Conservation (phyloP, 441 rosid genomes). For the Jatropha podagrica region DNA sequence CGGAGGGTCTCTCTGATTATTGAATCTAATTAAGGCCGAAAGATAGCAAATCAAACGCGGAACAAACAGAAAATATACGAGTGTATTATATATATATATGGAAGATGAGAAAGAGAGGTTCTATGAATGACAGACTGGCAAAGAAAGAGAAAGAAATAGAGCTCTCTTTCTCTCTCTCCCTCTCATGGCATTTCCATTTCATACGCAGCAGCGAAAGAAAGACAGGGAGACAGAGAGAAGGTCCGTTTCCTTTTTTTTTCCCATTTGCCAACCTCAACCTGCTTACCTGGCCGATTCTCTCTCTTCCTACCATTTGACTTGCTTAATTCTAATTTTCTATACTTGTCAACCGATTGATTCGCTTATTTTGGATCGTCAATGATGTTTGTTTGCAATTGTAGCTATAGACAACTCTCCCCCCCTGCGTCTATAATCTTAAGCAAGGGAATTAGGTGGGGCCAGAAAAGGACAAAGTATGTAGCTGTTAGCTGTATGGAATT, state of each 20-base stretch:
- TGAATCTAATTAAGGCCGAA: background rate
- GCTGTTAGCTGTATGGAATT: background rate
- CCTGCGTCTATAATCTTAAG: too few species aligned
- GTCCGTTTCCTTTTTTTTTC: background rate
- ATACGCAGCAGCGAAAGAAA: background rate
- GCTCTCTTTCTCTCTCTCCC: background rate
- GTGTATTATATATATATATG: background rate
- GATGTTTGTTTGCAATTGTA: too few species aligned
- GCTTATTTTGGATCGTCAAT: background rate
- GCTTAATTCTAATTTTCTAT: background rate
- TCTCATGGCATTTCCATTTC: background rate
- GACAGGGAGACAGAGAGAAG: background rate
- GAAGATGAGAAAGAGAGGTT: background rate
- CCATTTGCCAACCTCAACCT: background rate
- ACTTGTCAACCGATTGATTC: background rate
- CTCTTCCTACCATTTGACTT: background rate
- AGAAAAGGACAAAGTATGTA: background rate
- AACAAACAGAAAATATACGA: background rate
- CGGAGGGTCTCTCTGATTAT: background rate
- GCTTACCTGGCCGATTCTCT: slow-evolving; percentile 8
- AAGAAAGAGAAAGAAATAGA: background rate
- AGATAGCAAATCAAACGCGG: background rate
- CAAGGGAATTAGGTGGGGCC: background rate
- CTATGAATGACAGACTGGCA: slow-evolving; percentile 15
- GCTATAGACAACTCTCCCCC: too few species aligned